Percentiles rank a stretch among this genome's conserved stretches.
These are phyloP conservation scores for Trametes coccinea DNA, from an alignment of 768 basidiomycete species.

Conservation along the genomic window DNA sequence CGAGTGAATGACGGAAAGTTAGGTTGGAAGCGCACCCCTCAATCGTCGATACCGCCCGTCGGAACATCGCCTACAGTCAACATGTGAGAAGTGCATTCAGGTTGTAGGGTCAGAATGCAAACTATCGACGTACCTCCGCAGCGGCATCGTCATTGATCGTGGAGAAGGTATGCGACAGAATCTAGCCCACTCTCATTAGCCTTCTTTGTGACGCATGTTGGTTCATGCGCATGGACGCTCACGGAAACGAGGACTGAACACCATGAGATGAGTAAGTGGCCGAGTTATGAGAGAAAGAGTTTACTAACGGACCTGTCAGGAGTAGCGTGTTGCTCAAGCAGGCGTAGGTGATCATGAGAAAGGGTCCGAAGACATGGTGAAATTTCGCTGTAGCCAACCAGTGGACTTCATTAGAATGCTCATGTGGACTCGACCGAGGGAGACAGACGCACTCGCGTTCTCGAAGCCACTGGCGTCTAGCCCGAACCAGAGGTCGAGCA, in stretches of 20 bases:
- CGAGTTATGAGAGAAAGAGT: background rate
- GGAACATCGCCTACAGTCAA: constrained; percentile 78
- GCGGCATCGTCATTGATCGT: constrained; percentile 91
- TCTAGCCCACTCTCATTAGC: constrained; percentile 45
- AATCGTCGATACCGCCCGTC: constrained; percentile 89
- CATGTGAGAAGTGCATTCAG: background rate
- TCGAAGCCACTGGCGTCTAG: constrained; percentile 91
- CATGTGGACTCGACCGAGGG: background rate
- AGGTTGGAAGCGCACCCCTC: constrained; percentile 63
- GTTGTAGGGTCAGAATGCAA: background rate
- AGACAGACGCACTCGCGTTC: constrained; percentile 59
- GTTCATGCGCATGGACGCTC: constrained; percentile 26
- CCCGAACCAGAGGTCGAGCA: constrained; percentile 94
- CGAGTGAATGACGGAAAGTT: background rate
- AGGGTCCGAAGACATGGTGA: constrained; percentile 85
- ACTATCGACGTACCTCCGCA: constrained; percentile 62
- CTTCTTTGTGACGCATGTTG: background rate
- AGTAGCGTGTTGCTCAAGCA: constrained; percentile 91
- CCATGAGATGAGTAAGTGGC: constrained; percentile 13
- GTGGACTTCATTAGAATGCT: background rate
- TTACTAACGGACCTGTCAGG: constrained; percentile 65
- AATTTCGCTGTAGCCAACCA: constrained; percentile 54
- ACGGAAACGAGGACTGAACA: constrained; percentile 75
- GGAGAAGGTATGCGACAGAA: constrained; percentile 93
- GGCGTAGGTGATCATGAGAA: constrained; percentile 90